A percentile compares a stretch with the other conserved stretches of the same genome.
phyloP scores from a whole-genome alignment of 2,329 filamentous ascomycete genomes.

The Fusarium anguioides region DNA sequence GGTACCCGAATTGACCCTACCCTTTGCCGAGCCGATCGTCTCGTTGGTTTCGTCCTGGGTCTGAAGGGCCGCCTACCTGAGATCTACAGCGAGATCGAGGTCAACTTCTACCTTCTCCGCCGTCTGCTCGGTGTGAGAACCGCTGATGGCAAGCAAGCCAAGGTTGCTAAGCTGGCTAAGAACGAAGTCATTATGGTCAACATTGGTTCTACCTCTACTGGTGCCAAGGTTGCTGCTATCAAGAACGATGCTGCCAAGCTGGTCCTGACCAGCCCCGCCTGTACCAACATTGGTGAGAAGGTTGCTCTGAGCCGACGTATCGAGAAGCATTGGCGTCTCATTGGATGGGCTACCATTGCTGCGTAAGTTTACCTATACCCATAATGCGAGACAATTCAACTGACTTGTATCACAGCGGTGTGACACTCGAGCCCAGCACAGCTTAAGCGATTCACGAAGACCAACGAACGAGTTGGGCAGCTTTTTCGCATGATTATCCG shows the following conservation, averaged over 20 bases:
- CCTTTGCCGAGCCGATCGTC: slow-evolving; percentile 97
- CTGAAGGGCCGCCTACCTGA: slow-evolving; percentile 92
- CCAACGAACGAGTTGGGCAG: slow-evolving; percentile 32
- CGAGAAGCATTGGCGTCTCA: slow-evolving; percentile 98
- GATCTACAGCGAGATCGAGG: slow-evolving; percentile 98
- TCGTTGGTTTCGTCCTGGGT: slow-evolving; percentile 97
- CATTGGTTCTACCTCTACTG: slow-evolving; percentile 96
- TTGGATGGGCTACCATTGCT: slow-evolving; percentile 88
- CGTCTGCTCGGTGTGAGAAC: slow-evolving; percentile 96
- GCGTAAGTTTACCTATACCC: slow-evolving; percentile 59
- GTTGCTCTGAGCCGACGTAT: slow-evolving; percentile 95
- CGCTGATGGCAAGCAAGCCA: slow-evolving; percentile 98
- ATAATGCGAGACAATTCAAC: background rate
- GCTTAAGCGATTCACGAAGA: slow-evolving; percentile 49
- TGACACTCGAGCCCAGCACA: slow-evolving; percentile 64
- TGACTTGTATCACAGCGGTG: slow-evolving; percentile 56
- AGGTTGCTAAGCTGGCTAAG: slow-evolving; percentile 98
- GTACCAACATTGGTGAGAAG: slow-evolving; percentile 98
- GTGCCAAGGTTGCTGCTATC: slow-evolving; percentile 96
- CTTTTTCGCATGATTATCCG: slow-evolving; percentile 40
- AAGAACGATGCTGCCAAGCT: slow-evolving; percentile 98
- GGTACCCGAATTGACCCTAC: slow-evolving; percentile 98
- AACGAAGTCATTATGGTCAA: slow-evolving; percentile 99
- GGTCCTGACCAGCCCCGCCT: slow-evolving; percentile 90
- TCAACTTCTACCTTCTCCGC: slow-evolving; percentile 98